Evolutionary conservation across 2,329 filamentous ascomycete species (phyloP).

Genomic region (Calonectria fujianensis): DNA sequence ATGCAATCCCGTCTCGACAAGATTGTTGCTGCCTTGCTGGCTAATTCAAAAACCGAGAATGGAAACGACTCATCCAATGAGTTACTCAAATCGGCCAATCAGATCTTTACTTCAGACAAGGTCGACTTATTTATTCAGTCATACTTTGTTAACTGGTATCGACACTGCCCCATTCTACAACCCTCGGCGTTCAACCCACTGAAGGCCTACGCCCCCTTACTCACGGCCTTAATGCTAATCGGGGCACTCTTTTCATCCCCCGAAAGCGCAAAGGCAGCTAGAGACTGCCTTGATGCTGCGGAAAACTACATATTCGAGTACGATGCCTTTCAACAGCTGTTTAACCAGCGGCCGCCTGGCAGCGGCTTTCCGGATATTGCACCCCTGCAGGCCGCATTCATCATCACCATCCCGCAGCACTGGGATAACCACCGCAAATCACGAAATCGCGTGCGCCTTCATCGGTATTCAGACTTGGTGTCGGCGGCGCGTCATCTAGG

Average conservation of each 20-base stretch:
- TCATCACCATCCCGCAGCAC: constrained; percentile 17
- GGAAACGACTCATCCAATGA: neutral
- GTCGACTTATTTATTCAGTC: constrained; percentile 13
- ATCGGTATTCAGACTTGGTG: constrained; percentile 15
- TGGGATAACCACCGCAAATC: constrained; percentile 19
- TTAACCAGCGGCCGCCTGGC: neutral
- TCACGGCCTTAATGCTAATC: neutral
- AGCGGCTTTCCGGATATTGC: neutral
- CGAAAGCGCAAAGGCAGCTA: constrained; percentile 12
- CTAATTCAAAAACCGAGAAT: neutral
- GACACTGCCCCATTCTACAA: constrained; percentile 5
- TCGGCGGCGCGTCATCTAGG: neutral
- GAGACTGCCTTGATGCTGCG: constrained; percentile 2
- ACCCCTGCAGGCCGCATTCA: constrained; percentile 9
- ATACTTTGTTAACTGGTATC: constrained; percentile 13
- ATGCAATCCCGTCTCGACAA: neutral
- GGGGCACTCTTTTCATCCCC: neutral
- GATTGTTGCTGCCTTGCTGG: neutral
- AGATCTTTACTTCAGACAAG: neutral
- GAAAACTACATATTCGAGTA: constrained; percentile 10
- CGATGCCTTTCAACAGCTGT: neutral
- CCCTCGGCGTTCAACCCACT: neutral
- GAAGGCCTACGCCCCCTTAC: neutral
- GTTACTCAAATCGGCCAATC: neutral
- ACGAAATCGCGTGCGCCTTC: constrained; percentile 2